These are phyloP conservation scores for Apiospora koreana DNA, from an alignment of 2,329 filamentous ascomycete species.

Conservation along the genomic window DNA sequence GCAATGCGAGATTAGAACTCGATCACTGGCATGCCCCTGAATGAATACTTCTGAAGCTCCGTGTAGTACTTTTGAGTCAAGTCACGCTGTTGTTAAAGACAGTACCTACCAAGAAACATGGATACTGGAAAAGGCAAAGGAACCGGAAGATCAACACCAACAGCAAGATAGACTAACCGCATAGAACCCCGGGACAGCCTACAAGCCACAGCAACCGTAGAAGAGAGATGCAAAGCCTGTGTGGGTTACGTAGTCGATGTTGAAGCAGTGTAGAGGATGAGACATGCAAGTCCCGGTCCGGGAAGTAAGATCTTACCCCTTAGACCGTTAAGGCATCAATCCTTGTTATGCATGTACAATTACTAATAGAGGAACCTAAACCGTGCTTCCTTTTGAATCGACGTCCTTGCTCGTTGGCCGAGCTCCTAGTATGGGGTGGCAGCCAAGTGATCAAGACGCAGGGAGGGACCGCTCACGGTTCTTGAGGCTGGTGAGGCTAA, in stretches of 20 bases:
- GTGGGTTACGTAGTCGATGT: background rate
- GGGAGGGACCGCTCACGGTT: background rate
- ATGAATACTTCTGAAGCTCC: background rate
- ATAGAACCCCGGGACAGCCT: background rate
- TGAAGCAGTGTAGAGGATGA: background rate
- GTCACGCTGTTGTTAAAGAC: background rate
- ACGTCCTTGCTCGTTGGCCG: background rate
- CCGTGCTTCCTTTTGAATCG: too few relatives aligned
- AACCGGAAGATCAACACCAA: background rate
- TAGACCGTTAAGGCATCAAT: background rate
- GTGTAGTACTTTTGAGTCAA: background rate
- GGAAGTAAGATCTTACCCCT: too few relatives aligned
- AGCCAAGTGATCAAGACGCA: background rate
- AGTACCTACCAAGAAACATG: background rate
- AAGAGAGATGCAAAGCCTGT: background rate
- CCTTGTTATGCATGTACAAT: background rate
- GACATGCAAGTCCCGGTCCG: background rate
- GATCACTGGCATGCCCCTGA: background rate
- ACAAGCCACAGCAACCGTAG: background rate
- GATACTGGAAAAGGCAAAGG: background rate
- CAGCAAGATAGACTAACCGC: background rate
- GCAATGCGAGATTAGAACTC: background rate
- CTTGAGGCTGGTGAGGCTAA: too few relatives aligned
- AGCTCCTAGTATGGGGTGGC: background rate
- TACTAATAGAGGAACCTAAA: background rate